Evolutionary conservation across 306 rosid species (phyloP), one percentile per base, ranked within the genome.

Genomic region (Castanospermum australe): DNA sequence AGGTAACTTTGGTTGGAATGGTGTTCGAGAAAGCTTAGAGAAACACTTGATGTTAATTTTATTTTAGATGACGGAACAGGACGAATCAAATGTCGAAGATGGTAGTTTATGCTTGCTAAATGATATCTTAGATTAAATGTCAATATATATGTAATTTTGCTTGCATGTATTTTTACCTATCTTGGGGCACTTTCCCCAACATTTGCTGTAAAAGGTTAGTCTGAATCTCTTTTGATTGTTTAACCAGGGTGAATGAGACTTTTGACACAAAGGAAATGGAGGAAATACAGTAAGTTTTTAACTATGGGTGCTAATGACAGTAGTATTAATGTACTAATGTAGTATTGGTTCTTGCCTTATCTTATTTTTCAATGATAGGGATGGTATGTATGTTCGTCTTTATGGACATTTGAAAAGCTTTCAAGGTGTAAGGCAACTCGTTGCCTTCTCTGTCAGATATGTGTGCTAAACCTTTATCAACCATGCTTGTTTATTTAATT

Each of bases 51-150:
- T 74, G 88, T 95, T 57, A 79, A 76, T 73, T 86, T 95, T 71
- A 48, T 39, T 17, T 64, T 93, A 4, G 98, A 95, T 42, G 99
- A 95, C 68, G 99, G 99, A 79, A 95, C 98, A 1, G 99, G 99
- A 32, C 84, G 89, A 38, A 89, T 95, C 47, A 86, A 77, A 51
- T 91, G 98, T 54, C 86, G 88, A 84, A 95, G 99, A 95, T 95
- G 99, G 98, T 95, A 91, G 6, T 48, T 1, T 5, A n/a, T 65
- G 32, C 12, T 8, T 67, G 20, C 20, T 48, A 18, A 55, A 30
- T 66, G 67, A 11, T 82, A 14, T 44, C 17, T 44, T 14, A 73
- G 39, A 64, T 65, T 78, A 45, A 32, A 45, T 55, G 3, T 28
- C 0, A 24, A 36, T 32, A 24, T 69, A 22, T 48, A 18, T 64